Percentiles rank a stretch among this genome's conserved stretches.
phyloP scores from a whole-genome alignment of 2,329 filamentous ascomycete species.

The Raffaelea arxii region DNA sequence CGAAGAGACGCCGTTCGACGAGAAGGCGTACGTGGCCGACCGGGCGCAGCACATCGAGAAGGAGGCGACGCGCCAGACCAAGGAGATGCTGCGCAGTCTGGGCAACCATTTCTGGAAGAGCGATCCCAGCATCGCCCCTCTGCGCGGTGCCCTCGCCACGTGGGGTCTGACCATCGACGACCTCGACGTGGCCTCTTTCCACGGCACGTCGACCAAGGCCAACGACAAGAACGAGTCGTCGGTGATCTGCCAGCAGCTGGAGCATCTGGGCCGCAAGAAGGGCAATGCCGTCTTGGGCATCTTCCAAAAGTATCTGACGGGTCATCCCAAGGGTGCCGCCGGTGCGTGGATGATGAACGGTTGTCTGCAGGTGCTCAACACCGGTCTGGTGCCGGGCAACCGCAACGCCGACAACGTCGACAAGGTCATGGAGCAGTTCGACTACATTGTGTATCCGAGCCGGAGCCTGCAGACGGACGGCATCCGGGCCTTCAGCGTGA shows the following conservation, averaged over 20 bases:
- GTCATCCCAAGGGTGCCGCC: constrained; percentile 97
- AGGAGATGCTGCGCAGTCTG: constrained; percentile 82
- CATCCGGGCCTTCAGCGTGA: constrained; percentile 97
- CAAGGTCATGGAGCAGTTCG: constrained; percentile 91
- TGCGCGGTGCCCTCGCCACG: constrained; percentile 90
- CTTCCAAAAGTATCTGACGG: constrained; percentile 98
- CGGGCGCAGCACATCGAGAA: constrained; percentile 78
- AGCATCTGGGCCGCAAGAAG: constrained; percentile 89
- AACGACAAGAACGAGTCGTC: constrained; percentile 99
- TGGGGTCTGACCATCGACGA: constrained; percentile 98
- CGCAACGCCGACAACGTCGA: constrained; percentile 97
- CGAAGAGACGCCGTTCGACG: constrained; percentile 62
- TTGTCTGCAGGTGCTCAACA: constrained; percentile 89
- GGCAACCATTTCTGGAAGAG: constrained; percentile 99
- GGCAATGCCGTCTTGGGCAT: constrained; percentile 93
- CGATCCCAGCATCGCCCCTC: constrained; percentile 83
- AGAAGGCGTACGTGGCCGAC: constrained; percentile 76
- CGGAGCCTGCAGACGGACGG: constrained; percentile 94
- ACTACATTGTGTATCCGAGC: constrained; percentile 95
- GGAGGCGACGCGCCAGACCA: constrained; percentile 82
- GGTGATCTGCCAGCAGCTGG: constrained; percentile 92
- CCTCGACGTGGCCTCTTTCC: constrained; percentile 91
- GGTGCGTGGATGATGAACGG: constrained; percentile 99
- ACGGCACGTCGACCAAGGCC: constrained; percentile 95
- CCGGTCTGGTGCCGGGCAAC: constrained; percentile 89